Conservation (phyloP, 352 stramenopile genomes). For the Globisporangium mamillatum region DNA sequence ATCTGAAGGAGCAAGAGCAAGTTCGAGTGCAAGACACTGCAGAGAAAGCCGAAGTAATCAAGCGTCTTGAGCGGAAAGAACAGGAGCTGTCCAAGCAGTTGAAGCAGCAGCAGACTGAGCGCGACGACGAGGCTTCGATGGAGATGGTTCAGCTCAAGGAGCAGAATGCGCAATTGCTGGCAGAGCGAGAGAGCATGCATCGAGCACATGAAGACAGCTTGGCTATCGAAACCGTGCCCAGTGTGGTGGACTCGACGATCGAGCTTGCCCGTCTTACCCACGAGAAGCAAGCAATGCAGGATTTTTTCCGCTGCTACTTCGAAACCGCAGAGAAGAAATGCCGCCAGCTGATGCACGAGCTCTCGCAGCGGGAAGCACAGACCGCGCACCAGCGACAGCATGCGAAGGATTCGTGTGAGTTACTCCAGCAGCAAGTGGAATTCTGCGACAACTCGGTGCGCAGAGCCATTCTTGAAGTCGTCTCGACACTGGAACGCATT, state of each 20-base stretch:
- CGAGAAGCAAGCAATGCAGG: conserved; percentile 46
- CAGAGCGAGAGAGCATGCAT: background rate
- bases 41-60: conserved; percentile 14
- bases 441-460: background rate
- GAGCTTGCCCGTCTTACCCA: conserved; percentile 22
- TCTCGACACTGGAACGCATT: conserved; percentile 7
- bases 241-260: background rate
- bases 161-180: conserved; percentile 5
- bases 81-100: background rate
- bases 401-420: conserved; percentile 2
- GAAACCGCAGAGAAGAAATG: conserved; percentile 48
- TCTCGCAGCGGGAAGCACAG: conserved; percentile 33
- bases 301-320: conserved; percentile 50
- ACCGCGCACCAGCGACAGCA: background rate
- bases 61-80: background rate
- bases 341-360: conserved; percentile 23
- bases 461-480: conserved; percentile 2
- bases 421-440: background rate
- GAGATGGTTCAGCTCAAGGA: conserved; percentile 8
- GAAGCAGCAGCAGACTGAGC: conserved; percentile 6
- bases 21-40: conserved; percentile 9
- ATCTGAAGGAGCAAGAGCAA: conserved; percentile 19
- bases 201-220: background rate
- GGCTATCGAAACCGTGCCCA: background rate
- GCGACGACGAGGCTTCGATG: background rate